These are phyloP conservation scores for Saccharomyces hybrid DNA, from an alignment of 1,139 yeast genomes.

Conservation along the genomic window DNA sequence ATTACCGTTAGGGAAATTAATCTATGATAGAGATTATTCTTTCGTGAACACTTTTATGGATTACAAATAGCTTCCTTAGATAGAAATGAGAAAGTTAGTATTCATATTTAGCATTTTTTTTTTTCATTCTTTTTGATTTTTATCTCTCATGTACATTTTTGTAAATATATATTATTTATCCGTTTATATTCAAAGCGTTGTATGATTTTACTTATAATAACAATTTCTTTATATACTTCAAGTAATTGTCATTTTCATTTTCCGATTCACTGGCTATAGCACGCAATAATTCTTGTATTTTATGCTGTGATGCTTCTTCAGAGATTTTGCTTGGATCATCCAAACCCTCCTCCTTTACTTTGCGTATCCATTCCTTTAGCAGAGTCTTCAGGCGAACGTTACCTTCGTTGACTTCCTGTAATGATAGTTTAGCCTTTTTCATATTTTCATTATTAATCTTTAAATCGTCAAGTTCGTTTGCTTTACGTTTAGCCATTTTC, in stretches of 20 bases:
- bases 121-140: too few relatives aligned
- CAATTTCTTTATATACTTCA: conserved; percentile 14
- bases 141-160: not conserved
- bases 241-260: conserved; percentile 15
- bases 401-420: conserved; percentile 51
- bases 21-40: conserved; percentile 17
- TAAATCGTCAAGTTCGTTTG: conserved; percentile 73
- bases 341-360: conserved; percentile 38
- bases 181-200: not conserved
- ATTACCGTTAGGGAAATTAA: conserved; percentile 12
- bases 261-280: conserved; percentile 12
- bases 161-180: not conserved
- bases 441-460: conserved; percentile 36
- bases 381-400: conserved; percentile 47
- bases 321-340: conserved; percentile 16
- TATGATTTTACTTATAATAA: not conserved
- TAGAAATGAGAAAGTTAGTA: too few relatives aligned
- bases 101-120: too few relatives aligned
- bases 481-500: conserved; percentile 91
- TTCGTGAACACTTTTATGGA: conserved; percentile 8
- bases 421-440: conserved; percentile 47
- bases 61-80: not conserved
- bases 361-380: conserved; percentile 53
- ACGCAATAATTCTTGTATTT: conserved; percentile 19
- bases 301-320: conserved; percentile 20